Percentiles rank a stretch among this genome's conserved stretches.
These are phyloP conservation scores for Starmerella bombi DNA, from an alignment of 805 yeast genomes.

Conservation along the genomic window DNA sequence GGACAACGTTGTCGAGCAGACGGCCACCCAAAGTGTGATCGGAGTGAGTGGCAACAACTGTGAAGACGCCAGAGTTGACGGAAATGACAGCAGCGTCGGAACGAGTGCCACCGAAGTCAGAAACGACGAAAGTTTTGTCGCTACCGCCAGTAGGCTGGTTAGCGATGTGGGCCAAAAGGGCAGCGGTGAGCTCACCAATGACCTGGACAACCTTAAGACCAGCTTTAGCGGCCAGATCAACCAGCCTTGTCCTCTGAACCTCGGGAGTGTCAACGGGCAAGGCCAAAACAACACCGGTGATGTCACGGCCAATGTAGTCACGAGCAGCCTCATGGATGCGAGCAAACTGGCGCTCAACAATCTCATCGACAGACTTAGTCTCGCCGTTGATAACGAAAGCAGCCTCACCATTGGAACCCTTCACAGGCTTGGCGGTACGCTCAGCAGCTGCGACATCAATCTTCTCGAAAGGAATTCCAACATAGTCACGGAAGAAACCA, in stretches of 20 bases:
- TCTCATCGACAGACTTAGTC: constrained; percentile 56
- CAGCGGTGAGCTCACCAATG: constrained; percentile 85
- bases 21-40: constrained; percentile 79
- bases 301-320: constrained; percentile 71
- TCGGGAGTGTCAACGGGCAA: constrained; percentile 81
- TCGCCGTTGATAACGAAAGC: constrained; percentile 40
- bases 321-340: constrained; percentile 79
- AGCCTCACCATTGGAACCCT: constrained; percentile 44
- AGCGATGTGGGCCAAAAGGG: constrained; percentile 65
- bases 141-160: constrained; percentile 29
- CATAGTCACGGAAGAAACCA: constrained; percentile 81
- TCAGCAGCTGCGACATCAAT: constrained; percentile 54
- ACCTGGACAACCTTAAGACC: constrained; percentile 74
- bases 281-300: constrained; percentile 75
- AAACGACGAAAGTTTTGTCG: constrained; percentile 77
- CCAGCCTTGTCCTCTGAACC: constrained; percentile 53
- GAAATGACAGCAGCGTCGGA: constrained; percentile 91
- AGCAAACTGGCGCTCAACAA: constrained; percentile 67
- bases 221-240: constrained; percentile 49
- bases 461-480: constrained; percentile 61
- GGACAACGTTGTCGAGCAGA: constrained; percentile 63
- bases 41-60: constrained; percentile 75
- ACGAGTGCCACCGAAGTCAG: constrained; percentile 93
- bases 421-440: constrained; percentile 53
- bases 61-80: constrained; percentile 85